Percentiles rank a stretch among this genome's conserved stretches.
These are phyloP conservation scores for Cryomyces minteri DNA, from an alignment of 495 filamentous ascomycete genomes.

Conservation along the genomic window DNA sequence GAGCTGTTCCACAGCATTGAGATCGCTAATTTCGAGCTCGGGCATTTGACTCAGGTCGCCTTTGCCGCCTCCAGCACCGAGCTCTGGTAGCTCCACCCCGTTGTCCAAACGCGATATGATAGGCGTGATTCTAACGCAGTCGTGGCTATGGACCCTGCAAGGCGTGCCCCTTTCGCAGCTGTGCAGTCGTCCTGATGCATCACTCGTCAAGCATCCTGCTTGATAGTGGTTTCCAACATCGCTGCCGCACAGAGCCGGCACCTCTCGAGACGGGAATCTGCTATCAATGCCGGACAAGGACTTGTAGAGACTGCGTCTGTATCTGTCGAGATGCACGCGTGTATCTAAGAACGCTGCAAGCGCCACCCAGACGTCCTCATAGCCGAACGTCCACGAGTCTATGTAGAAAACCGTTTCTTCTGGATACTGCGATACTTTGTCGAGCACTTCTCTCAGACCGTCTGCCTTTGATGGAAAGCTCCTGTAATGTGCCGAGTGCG, in stretches of 20 bases:
- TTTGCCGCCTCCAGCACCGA: constrained; percentile 63
- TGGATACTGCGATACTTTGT: constrained; percentile 51
- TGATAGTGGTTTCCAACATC: constrained; percentile 51
- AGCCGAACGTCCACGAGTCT: constrained; percentile 82
- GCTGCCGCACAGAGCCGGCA: constrained; percentile 54
- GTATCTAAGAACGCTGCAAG: constrained; percentile 49
- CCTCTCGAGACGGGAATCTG: constrained; percentile 22
- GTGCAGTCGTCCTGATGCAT: constrained; percentile 53
- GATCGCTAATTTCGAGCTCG: constrained; percentile 38
- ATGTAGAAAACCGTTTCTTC: constrained; percentile 66
- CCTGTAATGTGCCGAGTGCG: constrained; percentile 24
- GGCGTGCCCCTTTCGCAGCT: constrained; percentile 63
- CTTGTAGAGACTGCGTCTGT: constrained; percentile 54
- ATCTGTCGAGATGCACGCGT: constrained; percentile 67
- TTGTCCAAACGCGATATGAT: constrained; percentile 41
- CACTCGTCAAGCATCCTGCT: constrained; percentile 50
- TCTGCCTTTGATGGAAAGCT: constrained; percentile 46
- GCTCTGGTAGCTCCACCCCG: constrained; percentile 46
- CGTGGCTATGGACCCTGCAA: constrained; percentile 36
- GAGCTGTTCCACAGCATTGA: constrained; percentile 5
- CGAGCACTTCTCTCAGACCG: constrained; percentile 55
- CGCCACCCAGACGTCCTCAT: constrained; percentile 79
- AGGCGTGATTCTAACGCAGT: constrained; percentile 60
- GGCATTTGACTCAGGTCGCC: constrained; percentile 49
- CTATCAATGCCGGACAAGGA: constrained; percentile 11